Conservation (phyloP, 1,284 basidiomycete genomes). For the Ganoderma sinense region DNA sequence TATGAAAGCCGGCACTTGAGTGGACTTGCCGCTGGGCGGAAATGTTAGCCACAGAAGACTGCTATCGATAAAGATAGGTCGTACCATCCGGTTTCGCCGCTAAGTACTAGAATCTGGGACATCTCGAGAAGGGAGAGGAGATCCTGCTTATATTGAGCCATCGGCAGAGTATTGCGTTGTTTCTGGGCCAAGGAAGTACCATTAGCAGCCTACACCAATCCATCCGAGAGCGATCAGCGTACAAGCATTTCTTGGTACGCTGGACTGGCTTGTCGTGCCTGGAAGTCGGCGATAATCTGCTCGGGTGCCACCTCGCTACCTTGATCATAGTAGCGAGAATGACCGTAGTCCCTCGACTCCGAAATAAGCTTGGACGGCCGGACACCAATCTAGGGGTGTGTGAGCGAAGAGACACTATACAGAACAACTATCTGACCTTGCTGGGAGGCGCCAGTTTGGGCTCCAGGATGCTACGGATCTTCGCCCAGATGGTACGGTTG, state of each 20-base stretch:
- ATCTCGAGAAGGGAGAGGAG: constrained; percentile 80
- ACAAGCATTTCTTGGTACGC: constrained; percentile 92
- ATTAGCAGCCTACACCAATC: not conserved
- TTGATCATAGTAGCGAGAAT: constrained; percentile 23
- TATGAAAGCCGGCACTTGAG: constrained; percentile 95
- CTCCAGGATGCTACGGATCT: constrained; percentile 68
- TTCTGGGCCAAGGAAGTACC: constrained; percentile 43
- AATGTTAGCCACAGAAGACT: constrained; percentile 5
- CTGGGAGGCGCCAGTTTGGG: constrained; percentile 54
- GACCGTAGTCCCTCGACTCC: constrained; percentile 28
- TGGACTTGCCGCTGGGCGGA: constrained; percentile 89
- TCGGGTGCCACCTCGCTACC: constrained; percentile 45
- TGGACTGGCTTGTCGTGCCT: constrained; percentile 62
- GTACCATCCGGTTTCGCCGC: constrained; percentile 97
- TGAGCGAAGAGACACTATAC: not conserved
- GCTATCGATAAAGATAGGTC: constrained; percentile 16
- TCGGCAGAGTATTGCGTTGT: constrained; percentile 85
- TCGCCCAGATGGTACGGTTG: constrained; percentile 79
- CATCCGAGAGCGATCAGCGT: constrained; percentile 39
- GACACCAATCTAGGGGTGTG: constrained; percentile 35
- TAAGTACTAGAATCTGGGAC: constrained; percentile 92
- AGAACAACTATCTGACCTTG: constrained; percentile 46
- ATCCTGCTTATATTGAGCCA: constrained; percentile 82
- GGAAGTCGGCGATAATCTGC: constrained; percentile 67
- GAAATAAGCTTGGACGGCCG: constrained; percentile 40